A percentile compares a stretch with the other conserved stretches of the same genome.
phyloP scores from a whole-genome alignment of 148 eudicot species.

The Talinum fruticosum region DNA sequence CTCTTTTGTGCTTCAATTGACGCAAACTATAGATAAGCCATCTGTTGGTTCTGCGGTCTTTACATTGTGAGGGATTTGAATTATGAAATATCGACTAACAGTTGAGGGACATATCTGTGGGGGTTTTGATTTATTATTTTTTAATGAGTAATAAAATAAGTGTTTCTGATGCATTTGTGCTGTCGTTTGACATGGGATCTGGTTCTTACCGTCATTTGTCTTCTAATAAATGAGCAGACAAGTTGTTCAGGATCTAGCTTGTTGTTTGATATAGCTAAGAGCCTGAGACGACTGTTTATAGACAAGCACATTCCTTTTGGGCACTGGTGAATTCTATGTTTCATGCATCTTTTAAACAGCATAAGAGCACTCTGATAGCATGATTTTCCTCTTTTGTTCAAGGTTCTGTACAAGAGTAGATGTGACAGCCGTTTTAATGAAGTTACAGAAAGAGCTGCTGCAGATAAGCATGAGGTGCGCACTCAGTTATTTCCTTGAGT shows the following conservation, averaged over 20 bases:
- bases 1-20: neutral
- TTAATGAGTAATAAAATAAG: no score
- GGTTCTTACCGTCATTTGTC: neutral
- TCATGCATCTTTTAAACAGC: neutral
- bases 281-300: neutral
- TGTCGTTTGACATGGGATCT: neutral
- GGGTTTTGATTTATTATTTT: no score
- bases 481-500: constrained; percentile 15
- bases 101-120: neutral
- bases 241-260: neutral
- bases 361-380: neutral
- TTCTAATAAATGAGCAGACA: neutral
- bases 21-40: neutral
- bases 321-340: neutral
- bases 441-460: constrained; percentile 73
- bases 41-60: neutral
- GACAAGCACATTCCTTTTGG: neutral
- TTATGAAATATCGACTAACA: no score
- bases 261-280: neutral
- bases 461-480: constrained; percentile 82
- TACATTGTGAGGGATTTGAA: no score
- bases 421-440: constrained; percentile 90
- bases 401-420: constrained; percentile 97
- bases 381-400: constrained; percentile 21
- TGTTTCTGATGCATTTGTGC: neutral